Evolutionary conservation across 495 filamentous ascomycete genomes (phyloP).

Genomic region (Cercophora scortea): DNA sequence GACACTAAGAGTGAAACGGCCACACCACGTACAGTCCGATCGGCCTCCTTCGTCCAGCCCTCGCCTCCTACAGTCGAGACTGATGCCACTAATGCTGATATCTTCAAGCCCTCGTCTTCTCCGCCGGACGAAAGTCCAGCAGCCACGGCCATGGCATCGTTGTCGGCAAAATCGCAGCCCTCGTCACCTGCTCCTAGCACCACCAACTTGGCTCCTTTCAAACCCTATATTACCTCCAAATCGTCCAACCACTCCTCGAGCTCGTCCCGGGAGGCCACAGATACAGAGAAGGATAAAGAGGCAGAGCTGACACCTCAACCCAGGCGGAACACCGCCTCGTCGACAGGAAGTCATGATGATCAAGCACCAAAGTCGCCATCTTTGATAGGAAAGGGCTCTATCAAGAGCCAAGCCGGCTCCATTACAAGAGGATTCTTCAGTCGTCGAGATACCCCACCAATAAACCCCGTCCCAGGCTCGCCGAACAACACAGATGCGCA

Average conservation of each 20-base stretch:
- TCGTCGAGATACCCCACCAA: slow-evolving; percentile 26
- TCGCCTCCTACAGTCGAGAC: slow-evolving; percentile 56
- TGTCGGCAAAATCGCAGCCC: slow-evolving; percentile 53
- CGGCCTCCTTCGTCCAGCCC: slow-evolving; percentile 54
- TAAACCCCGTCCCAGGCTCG: slow-evolving; percentile 14
- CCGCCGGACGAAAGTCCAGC: slow-evolving; percentile 48
- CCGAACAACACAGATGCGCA: slow-evolving; percentile 16
- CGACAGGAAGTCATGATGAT: slow-evolving; percentile 24
- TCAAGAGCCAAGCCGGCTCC: slow-evolving; percentile 29
- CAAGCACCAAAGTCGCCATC: slow-evolving; percentile 21
- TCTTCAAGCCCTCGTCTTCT: slow-evolving; percentile 34
- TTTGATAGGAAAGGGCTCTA: slow-evolving; percentile 24
- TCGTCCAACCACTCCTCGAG: slow-evolving; percentile 33
- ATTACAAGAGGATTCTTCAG: slow-evolving; percentile 30
- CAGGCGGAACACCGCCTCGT: slow-evolving; percentile 39
- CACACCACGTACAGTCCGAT: slow-evolving; percentile 31
- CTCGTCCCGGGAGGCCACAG: slow-evolving; percentile 23
- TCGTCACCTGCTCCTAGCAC: slow-evolving; percentile 33
- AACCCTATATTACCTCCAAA: slow-evolving; percentile 28
- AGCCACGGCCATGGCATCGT: slow-evolving; percentile 55
- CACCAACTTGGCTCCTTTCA: slow-evolving; percentile 41
- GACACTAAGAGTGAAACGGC: slow-evolving; percentile 16
- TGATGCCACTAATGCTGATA: slow-evolving; percentile 54
- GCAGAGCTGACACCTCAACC: slow-evolving; percentile 18
- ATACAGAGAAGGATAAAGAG: slow-evolving; percentile 24